A percentile compares a stretch with the other conserved stretches of the same genome.
phyloP scores from a whole-genome alignment of 345 rosid species.

The Pseudoturritis turrita region DNA sequence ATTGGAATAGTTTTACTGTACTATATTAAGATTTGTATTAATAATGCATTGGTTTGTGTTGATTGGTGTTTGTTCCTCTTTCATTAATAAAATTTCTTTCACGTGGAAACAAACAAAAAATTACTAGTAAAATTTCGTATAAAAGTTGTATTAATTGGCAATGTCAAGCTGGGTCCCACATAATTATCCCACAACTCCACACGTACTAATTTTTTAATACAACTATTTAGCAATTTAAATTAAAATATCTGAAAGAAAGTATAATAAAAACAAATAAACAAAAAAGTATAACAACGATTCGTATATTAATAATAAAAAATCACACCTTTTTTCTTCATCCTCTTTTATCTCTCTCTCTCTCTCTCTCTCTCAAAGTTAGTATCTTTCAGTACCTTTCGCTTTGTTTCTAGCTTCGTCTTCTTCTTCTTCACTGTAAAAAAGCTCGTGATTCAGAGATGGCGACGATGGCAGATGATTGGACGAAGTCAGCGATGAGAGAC shows the following conservation, averaged over 20 bases:
- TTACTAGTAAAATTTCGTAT: background rate
- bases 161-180: constrained; percentile 13
- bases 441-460: constrained; percentile 12
- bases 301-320: background rate
- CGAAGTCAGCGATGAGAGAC: constrained; percentile 66
- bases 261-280: no score
- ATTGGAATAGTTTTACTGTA: no score
- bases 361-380: constrained; percentile 11
- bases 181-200: constrained; percentile 22
- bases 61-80: no score
- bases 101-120: no score
- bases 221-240: background rate
- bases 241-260: background rate
- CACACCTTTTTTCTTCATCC: background rate
- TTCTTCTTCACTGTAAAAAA: background rate
- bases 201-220: constrained; percentile 18
- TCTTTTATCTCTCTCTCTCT: background rate
- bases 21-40: no score
- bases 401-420: background rate
- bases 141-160: background rate
- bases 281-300: background rate
- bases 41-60: no score
- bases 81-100: no score
- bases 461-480: constrained; percentile 63
- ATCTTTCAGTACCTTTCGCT: background rate